phyloP scores from a whole-genome alignment of 345 rosid species.

The Tarenaya hassleriana region DNA sequence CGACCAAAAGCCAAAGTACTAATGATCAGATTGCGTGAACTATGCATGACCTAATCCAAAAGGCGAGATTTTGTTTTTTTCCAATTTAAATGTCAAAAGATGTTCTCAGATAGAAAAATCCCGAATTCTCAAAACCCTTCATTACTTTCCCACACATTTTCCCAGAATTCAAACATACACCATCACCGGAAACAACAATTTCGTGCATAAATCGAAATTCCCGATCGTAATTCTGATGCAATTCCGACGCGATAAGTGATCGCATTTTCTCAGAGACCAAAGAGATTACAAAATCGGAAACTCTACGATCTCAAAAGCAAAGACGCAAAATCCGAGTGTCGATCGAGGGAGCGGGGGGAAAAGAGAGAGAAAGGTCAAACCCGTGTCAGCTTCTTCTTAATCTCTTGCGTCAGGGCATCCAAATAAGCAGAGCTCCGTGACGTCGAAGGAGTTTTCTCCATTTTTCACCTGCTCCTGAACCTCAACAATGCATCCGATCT shows the following conservation, averaged over 20 bases:
- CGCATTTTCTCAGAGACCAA: not conserved
- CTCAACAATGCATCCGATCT: too few species aligned
- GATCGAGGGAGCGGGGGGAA: not conserved
- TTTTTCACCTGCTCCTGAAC: slow-evolving; percentile 14
- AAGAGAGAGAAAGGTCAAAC: slow-evolving; percentile 36
- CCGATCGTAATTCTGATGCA: not conserved
- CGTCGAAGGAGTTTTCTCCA: slow-evolving; percentile 44
- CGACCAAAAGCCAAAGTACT: not conserved
- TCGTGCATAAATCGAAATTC: not conserved
- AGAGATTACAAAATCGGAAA: not conserved
- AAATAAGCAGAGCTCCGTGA: slow-evolving; percentile 58
- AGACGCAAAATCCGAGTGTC: slow-evolving; percentile 17
- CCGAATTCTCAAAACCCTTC: not conserved
- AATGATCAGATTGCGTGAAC: slow-evolving; percentile 6
- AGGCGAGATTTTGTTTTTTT: too few species aligned
- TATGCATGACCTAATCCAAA: not conserved
- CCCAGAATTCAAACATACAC: not conserved
- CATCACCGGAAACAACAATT: not conserved
- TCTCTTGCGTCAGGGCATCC: slow-evolving; percentile 71
- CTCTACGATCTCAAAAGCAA: not conserved
- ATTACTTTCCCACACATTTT: not conserved
- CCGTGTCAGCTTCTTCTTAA: slow-evolving; percentile 91
- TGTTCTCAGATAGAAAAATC: too few species aligned
- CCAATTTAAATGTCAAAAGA: too few species aligned
- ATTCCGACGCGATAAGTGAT: not conserved